Conservation (phyloP, 2,329 filamentous ascomycete species). For the Phyllosticta citrichinensis region DNA sequence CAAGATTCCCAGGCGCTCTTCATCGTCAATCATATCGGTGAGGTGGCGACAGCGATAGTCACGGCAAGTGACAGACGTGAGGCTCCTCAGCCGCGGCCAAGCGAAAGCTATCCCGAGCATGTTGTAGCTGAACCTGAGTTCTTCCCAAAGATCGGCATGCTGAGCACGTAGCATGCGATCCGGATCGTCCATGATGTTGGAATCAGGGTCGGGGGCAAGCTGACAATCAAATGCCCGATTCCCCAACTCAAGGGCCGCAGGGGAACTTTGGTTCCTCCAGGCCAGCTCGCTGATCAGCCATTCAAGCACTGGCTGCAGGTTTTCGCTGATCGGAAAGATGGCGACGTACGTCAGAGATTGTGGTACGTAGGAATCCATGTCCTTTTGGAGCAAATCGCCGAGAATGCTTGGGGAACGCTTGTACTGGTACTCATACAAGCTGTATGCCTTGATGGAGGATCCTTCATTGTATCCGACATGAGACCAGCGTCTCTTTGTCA, state of each 20-base stretch:
- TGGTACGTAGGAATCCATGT: constrained; percentile 18
- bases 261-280: not conserved
- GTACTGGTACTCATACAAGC: constrained; percentile 61
- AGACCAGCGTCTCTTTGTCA: constrained; percentile 55
- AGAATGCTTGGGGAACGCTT: constrained; percentile 54
- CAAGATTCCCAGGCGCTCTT: not conserved
- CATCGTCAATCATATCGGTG: not conserved
- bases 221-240: constrained; percentile 30
- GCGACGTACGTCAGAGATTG: constrained; percentile 48
- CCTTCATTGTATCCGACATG: constrained; percentile 63
- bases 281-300: not conserved
- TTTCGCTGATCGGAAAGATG: constrained; percentile 56
- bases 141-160: constrained; percentile 30
- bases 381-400: not conserved
- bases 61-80: not conserved
- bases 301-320: constrained; percentile 32
- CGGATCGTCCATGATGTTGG: constrained; percentile 28
- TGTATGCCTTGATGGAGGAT: constrained; percentile 61
- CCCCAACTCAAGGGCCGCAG: constrained; percentile 11
- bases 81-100: not conserved
- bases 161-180: constrained; percentile 32
- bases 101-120: not conserved
- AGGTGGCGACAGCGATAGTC: constrained; percentile 6
- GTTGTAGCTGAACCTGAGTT: constrained; percentile 11
- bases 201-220: constrained; percentile 32